Conservation (phyloP, 768 basidiomycete species). For the Boletus bicolor region DNA sequence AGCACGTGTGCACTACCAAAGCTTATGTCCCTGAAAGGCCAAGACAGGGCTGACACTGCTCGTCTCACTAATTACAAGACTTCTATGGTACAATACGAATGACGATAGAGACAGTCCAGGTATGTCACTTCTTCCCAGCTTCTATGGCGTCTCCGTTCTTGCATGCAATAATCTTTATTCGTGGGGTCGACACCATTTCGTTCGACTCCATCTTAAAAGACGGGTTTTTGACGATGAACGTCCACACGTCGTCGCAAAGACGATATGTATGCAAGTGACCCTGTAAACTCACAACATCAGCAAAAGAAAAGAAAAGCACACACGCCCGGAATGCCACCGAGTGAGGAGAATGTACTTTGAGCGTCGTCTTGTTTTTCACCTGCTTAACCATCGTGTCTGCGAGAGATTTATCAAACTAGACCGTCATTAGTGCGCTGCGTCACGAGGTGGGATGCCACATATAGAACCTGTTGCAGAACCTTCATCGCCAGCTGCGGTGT, state of each 20-base stretch:
- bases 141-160: slow-evolving; percentile 92
- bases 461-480: slow-evolving; percentile 88
- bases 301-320: neutral
- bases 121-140: slow-evolving; percentile 66
- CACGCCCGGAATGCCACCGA: neutral
- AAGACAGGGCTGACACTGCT: neutral
- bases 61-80: slow-evolving; percentile 23
- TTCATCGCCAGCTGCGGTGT: slow-evolving; percentile 99
- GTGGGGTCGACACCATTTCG: slow-evolving; percentile 65
- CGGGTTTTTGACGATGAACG: slow-evolving; percentile 93
- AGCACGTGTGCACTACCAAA: slow-evolving; percentile 21
- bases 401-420: slow-evolving; percentile 92
- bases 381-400: slow-evolving; percentile 90
- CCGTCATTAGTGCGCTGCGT: slow-evolving; percentile 13
- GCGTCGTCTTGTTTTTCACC: slow-evolving; percentile 91
- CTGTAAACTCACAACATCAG: slow-evolving; percentile 35
- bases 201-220: slow-evolving; percentile 94
- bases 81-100: slow-evolving; percentile 23
- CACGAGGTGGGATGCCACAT: slow-evolving; percentile 9
- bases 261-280: slow-evolving; percentile 92
- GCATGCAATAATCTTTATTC: slow-evolving; percentile 98
- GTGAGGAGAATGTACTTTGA: slow-evolving; percentile 59
- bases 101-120: neutral
- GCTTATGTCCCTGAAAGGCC: neutral
- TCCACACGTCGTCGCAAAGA: slow-evolving; percentile 96